Conservation (phyloP, 1,284 basidiomycete species). For the Rhodofomes roseus region DNA sequence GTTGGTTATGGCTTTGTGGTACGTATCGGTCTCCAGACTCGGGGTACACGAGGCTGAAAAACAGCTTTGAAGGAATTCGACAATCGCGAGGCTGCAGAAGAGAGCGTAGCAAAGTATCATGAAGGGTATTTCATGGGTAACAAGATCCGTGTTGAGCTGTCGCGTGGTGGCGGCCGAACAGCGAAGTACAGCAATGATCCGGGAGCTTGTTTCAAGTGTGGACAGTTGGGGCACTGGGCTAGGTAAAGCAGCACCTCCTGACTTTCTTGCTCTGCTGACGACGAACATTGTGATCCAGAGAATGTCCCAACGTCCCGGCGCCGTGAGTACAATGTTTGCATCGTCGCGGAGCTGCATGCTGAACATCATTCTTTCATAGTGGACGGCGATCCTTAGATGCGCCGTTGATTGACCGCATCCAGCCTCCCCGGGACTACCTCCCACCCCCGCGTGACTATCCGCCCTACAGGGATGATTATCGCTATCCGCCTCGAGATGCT, state of each 20-base stretch:
- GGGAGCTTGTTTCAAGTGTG: constrained; percentile 82
- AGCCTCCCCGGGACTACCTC: constrained; percentile 44
- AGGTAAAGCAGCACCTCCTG: constrained; percentile 42
- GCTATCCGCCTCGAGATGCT: constrained; percentile 43
- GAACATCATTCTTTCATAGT: constrained; percentile 10
- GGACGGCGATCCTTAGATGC: constrained; percentile 41
- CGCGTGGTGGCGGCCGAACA: constrained; percentile 77
- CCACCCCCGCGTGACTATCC: constrained; percentile 41
- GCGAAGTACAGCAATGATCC: constrained; percentile 75
- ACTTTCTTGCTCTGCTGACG: background rate
- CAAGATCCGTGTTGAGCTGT: constrained; percentile 81
- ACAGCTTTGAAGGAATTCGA: constrained; percentile 67
- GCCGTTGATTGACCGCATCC: constrained; percentile 52
- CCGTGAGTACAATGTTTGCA: constrained; percentile 22
- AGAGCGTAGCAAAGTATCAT: constrained; percentile 80
- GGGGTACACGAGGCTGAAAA: background rate
- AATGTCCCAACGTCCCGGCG: constrained; percentile 60
- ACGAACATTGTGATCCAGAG: constrained; percentile 38
- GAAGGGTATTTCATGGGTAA: constrained; percentile 87
- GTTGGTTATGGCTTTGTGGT: constrained; percentile 85
- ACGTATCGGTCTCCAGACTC: constrained; percentile 28
- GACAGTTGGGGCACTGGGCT: constrained; percentile 80
- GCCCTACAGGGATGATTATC: constrained; percentile 52
- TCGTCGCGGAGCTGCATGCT: background rate
- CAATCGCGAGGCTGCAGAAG: constrained; percentile 71